These are phyloP conservation scores for Cinchona pubescens DNA, from an alignment of 257 asterid genomes.

Conservation along the genomic window DNA sequence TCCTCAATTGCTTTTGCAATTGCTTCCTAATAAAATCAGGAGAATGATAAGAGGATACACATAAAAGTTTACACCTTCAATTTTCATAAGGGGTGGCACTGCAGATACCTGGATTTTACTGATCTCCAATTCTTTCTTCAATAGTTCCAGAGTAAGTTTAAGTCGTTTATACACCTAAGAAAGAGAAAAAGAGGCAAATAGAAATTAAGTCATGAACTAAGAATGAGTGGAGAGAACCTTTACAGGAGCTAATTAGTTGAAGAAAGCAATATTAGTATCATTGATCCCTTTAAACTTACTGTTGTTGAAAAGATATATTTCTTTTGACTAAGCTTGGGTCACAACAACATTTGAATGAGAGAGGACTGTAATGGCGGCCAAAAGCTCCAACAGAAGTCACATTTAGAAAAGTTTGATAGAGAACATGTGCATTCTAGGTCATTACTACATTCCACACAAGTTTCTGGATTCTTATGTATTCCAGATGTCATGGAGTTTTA, in stretches of 20 bases:
- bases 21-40: constrained; percentile 61
- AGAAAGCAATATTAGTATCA: not conserved
- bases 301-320: not conserved
- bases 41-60: constrained; percentile 6
- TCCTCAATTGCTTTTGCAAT: constrained; percentile 99
- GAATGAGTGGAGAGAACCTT: not conserved
- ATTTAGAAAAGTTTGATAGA: not conserved
- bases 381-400: not conserved
- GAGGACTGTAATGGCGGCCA: not conserved
- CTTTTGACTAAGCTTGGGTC: not conserved
- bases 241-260: not conserved
- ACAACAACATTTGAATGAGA: not conserved
- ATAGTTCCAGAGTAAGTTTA: constrained; percentile 76
- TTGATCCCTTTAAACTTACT: not conserved
- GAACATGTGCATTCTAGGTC: not conserved
- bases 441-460: not conserved
- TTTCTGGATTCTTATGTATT: not conserved
- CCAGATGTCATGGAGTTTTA: not conserved
- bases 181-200: not conserved
- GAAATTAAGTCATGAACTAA: not conserved
- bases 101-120: constrained; percentile 82
- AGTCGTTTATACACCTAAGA: constrained; percentile 79
- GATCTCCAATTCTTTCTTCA: constrained; percentile 99
- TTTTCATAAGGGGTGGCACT: constrained; percentile 6
- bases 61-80: constrained; percentile 2